Evolutionary conservation across 2,329 filamentous ascomycete genomes (phyloP), one percentile per base, ranked within the genome.

Genomic region (Acarospora socialis): DNA sequence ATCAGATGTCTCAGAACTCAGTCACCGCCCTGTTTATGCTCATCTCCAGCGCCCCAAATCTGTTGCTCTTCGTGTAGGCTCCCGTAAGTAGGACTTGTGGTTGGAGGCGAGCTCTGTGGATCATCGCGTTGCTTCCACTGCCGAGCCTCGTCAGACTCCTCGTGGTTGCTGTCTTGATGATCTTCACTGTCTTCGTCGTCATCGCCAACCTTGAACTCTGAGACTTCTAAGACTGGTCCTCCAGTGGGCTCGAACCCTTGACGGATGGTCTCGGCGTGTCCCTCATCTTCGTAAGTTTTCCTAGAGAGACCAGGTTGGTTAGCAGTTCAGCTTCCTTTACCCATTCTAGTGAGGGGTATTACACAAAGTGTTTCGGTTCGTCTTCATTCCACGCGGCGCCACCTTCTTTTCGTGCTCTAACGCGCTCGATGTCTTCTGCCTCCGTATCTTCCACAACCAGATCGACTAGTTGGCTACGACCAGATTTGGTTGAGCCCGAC

Each of bases 391-490:
- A 73, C 12, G 61, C 66, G 16, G 72, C 62, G 16, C 71, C 67
- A 29, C 70, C 68, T 51, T 76, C 72, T 47, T 73, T 73, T 32
- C 70, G 61, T 8, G 67, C 66, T 31, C 72, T 62, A n/a, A 69
- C 66, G 28, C 70, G 65, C 37, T 77, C 72, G 28, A 68, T 58
- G 33, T 72, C 64, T 46, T 77, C 73, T 4, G 71, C 73, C 28
- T 70, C 52, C 26, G 55, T 63, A 46, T 79, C 71, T 54, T 78
- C 73, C 6, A 80, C 69, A 0, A 78, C 66, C 3, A 80, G 55
- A 47, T 80, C 74, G 7, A 79, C 73, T 4, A 79, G 56, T 43
- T 79, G 74, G 41, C 70, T 73, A 38, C 59, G 60, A 41, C 67
- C 65, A 1, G 71, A 75, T 36, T 66, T 64, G 6, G 48, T 52